Conservation (phyloP, 2,329 filamentous ascomycete genomes). For the Monilinia vaccinii-corymbosi region DNA sequence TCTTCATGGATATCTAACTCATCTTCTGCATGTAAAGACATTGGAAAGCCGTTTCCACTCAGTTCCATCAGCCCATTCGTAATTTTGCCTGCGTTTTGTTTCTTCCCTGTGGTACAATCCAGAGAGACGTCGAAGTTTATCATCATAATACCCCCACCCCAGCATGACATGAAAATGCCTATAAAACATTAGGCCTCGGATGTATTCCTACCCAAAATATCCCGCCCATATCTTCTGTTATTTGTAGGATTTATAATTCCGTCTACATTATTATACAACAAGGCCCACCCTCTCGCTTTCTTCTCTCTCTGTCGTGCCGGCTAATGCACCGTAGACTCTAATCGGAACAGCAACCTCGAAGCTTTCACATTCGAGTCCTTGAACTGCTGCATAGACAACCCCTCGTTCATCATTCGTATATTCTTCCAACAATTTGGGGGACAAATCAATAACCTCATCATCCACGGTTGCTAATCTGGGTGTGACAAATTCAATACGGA, state of each 20-base stretch:
- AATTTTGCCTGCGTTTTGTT: background rate
- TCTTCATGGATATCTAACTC: background rate
- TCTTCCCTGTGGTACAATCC: background rate
- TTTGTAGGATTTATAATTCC: background rate
- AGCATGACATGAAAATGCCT: background rate
- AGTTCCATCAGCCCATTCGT: background rate
- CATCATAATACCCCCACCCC: background rate
- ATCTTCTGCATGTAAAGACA: background rate
- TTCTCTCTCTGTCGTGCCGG: conserved; percentile 8
- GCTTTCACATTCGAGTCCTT: conserved; percentile 74
- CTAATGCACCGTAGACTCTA: conserved; percentile 59
- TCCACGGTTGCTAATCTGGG: conserved; percentile 40
- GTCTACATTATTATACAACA: background rate
- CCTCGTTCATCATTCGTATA: conserved; percentile 72
- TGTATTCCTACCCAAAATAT: background rate
- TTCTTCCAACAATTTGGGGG: conserved; percentile 57
- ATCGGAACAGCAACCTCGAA: conserved; percentile 85
- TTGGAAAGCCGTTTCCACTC: background rate
- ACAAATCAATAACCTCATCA: conserved; percentile 30
- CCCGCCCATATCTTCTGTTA: background rate
- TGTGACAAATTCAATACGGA: conserved; percentile 88
- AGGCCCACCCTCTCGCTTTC: conserved; percentile 1
- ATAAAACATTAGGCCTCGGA: background rate
- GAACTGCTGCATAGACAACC: conserved; percentile 65
- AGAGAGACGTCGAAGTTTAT: background rate